Evolutionary conservation across 148 eudicot species (phyloP).

Genomic region (Spergularia bocconei): DNA sequence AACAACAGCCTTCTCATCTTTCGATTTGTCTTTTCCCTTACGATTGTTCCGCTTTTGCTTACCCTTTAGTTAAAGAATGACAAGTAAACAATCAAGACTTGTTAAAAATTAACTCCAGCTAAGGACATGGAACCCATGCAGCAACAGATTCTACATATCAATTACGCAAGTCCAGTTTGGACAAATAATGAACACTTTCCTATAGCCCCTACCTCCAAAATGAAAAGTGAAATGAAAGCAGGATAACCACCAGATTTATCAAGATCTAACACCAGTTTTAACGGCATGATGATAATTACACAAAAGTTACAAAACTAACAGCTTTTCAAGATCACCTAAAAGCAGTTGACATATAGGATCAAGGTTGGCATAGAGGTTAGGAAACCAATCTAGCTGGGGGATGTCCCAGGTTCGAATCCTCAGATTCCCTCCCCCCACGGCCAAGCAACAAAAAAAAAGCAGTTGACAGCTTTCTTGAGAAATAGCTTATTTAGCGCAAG

Average conservation of each 20-base stretch:
- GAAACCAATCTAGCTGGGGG: no score
- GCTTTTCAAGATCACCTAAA: not conserved
- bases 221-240: not conserved
- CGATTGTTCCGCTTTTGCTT: constrained; percentile 87
- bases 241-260: not conserved
- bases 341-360: not conserved
- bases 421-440: no score
- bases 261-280: not conserved
- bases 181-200: not conserved
- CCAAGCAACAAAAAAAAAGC: not conserved
- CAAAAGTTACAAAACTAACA: no score
- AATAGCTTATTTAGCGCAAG: not conserved
- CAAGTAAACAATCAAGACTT: constrained; percentile 10
- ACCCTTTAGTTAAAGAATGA: constrained; percentile 38
- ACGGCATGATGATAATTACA: not conserved
- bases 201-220: not conserved
- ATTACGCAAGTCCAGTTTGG: not conserved
- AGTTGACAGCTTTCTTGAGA: not conserved
- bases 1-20: constrained; percentile 57
- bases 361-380: no score
- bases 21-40: constrained; percentile 72
- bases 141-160: not conserved
- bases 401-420: no score
- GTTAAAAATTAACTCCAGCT: not conserved
- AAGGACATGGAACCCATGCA: not conserved